Evolutionary conservation across 352 stramenopile species (phyloP).

Genomic region (Phytopythium cucurbitacearum): DNA sequence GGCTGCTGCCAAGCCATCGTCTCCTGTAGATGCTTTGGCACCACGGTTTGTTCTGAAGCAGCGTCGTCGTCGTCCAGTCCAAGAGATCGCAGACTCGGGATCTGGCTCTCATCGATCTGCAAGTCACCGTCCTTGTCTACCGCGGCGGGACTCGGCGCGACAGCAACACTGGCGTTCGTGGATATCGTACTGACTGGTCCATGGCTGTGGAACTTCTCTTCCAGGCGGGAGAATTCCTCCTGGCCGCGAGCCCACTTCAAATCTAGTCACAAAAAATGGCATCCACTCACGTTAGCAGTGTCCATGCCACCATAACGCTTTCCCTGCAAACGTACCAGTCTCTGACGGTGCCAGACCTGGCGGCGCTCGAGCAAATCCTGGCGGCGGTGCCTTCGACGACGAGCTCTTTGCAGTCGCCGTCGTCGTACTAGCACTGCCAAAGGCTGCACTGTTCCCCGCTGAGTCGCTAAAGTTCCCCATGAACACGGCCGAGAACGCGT

Average conservation of each 20-base stretch:
- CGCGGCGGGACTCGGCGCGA: background rate
- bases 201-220: slow-evolving; percentile 36
- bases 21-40: slow-evolving; percentile 5
- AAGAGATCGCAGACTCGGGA: slow-evolving; percentile 55
- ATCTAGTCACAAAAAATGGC: slow-evolving; percentile 18
- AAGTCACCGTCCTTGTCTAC: slow-evolving; percentile 43
- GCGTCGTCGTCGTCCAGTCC: slow-evolving; percentile 73
- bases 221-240: slow-evolving; percentile 62
- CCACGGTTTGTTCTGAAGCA: slow-evolving; percentile 3
- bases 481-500: slow-evolving; percentile 81
- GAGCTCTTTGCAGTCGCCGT: slow-evolving; percentile 3
- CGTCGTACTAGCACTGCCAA: slow-evolving; percentile 1
- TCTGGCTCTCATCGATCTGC: slow-evolving; percentile 56
- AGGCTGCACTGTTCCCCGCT: slow-evolving; percentile 3
- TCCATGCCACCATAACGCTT: too few species aligned
- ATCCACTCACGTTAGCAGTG: background rate
- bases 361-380: slow-evolving; percentile 49
- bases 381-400: slow-evolving; percentile 26
- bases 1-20: slow-evolving; percentile 11
- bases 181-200: background rate
- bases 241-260: slow-evolving; percentile 79
- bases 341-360: slow-evolving; percentile 53
- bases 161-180: slow-evolving; percentile 4
- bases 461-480: slow-evolving; percentile 72
- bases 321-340: slow-evolving; percentile 8